Percentiles rank a stretch among this genome's conserved stretches.
Conservation (phyloP, 306 rosid species). For the Elaeagnus macrophylla region DNA sequence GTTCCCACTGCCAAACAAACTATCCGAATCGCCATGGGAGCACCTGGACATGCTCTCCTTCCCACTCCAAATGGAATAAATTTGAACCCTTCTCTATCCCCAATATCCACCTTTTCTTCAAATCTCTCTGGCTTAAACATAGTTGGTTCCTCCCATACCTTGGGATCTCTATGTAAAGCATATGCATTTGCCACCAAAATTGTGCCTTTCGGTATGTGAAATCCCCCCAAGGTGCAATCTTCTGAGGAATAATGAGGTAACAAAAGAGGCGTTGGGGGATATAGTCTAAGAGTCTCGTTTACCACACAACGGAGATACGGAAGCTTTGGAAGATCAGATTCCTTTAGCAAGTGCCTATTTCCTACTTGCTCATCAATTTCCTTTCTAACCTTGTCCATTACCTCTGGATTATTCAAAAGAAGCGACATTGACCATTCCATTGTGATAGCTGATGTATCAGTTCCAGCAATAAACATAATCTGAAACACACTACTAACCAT, state of each 20-base stretch:
- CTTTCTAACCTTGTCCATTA: conserved; percentile 1
- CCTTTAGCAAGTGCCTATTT: conserved; percentile 9
- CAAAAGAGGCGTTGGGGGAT: conserved; percentile 10
- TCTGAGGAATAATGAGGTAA: conserved; percentile 17
- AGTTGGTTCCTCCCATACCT: conserved; percentile 22
- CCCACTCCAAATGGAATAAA: conserved; percentile 43
- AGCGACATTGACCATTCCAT: conserved; percentile 23
- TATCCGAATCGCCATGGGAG: conserved; percentile 21
- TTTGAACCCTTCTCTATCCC: conserved; percentile 1
- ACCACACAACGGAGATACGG: conserved; percentile 23
- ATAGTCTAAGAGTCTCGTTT: conserved; percentile 16
- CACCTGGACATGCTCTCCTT: conserved; percentile 42
- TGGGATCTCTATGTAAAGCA: conserved; percentile 26
- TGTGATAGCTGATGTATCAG: conserved; percentile 2
- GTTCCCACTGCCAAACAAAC: conserved; percentile 19
- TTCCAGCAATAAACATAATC: conserved; percentile 17
- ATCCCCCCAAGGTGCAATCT: conserved; percentile 19
- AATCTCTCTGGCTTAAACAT: conserved; percentile 29
- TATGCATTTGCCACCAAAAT: conserved; percentile 23
- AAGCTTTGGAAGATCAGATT: conserved; percentile 18
- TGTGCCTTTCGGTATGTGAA: conserved; percentile 13
- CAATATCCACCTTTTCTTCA: conserved; percentile 6
- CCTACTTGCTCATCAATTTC: conserved; percentile 17
- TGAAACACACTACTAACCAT: neutral
- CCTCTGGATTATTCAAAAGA: conserved; percentile 20